Conservation (phyloP, 2,329 filamentous ascomycete species). For the Monosporascus ibericus region DNA sequence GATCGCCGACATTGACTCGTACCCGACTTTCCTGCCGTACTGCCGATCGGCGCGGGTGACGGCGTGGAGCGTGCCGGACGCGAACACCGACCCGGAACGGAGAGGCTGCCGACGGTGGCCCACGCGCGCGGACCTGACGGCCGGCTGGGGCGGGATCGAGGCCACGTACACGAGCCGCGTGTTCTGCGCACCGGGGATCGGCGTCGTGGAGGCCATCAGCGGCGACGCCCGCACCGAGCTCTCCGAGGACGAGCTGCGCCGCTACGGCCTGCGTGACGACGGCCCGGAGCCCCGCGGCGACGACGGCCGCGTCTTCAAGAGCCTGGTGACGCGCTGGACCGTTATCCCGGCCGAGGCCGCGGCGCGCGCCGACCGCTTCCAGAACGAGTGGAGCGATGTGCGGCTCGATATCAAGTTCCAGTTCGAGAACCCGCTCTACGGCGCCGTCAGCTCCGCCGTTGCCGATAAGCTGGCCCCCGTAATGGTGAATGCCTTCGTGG, state of each 20-base stretch:
- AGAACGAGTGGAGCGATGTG: slow-evolving; percentile 59
- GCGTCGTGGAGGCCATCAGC: slow-evolving; percentile 71
- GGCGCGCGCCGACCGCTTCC: slow-evolving; percentile 21
- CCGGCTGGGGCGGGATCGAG: slow-evolving; percentile 78
- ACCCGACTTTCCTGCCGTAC: slow-evolving; percentile 86
- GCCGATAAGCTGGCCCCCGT: slow-evolving; percentile 77
- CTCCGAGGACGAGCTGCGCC: slow-evolving; percentile 26
- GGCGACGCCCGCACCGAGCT: slow-evolving; percentile 47
- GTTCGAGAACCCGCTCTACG: slow-evolving; percentile 86
- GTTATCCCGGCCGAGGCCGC: slow-evolving; percentile 43
- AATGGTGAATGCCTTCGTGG: slow-evolving; percentile 94
- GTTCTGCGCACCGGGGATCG: slow-evolving; percentile 63
- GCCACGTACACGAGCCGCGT: slow-evolving; percentile 79
- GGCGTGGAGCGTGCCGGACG: slow-evolving; percentile 51
- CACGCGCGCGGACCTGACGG: slow-evolving; percentile 67
- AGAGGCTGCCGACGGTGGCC: slow-evolving; percentile 53
- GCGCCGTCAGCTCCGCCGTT: slow-evolving; percentile 71
- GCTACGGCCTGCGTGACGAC: slow-evolving; percentile 17
- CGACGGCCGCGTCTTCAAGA: slow-evolving; percentile 53
- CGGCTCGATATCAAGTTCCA: slow-evolving; percentile 71
- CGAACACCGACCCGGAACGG: not conserved
- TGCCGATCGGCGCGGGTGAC: slow-evolving; percentile 75
- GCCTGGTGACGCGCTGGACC: slow-evolving; percentile 65
- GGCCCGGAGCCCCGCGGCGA: slow-evolving; percentile 2
- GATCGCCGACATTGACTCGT: slow-evolving; percentile 82